These are phyloP conservation scores for Trypanosoma caninum DNA, from an alignment of 208 protist genomes.

Conservation along the genomic window DNA sequence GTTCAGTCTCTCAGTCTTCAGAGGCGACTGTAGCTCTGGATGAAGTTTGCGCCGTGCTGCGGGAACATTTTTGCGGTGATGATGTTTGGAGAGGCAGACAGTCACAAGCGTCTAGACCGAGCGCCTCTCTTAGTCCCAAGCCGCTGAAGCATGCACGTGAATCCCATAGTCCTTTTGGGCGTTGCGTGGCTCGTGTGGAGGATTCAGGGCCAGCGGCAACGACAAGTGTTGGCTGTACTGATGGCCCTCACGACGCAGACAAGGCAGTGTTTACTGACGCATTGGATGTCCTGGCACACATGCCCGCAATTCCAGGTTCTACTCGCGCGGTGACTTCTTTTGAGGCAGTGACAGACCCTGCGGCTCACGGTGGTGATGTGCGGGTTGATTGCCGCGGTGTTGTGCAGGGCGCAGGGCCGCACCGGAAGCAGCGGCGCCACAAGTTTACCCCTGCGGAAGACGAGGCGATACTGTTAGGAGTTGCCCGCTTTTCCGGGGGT, in stretches of 20 bases:
- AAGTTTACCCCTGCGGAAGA: constrained; percentile 70
- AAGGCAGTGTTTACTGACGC: constrained; percentile 27
- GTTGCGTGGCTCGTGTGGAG: neutral
- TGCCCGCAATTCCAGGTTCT: constrained; percentile 35
- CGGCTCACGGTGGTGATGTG: neutral
- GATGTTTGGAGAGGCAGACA: neutral
- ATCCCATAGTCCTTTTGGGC: neutral
- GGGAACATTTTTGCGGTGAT: constrained; percentile 20
- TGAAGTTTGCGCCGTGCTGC: constrained; percentile 32
- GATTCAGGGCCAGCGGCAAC: neutral
- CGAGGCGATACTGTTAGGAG: constrained; percentile 67
- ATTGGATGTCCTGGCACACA: constrained; percentile 35
- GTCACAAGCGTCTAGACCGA: neutral
- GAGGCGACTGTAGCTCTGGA: constrained; percentile 22
- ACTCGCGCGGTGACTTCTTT: constrained; percentile 25
- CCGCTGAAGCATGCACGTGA: neutral
- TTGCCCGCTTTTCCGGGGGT: constrained; percentile 50
- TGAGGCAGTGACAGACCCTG: constrained; percentile 19
- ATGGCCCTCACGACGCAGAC: neutral
- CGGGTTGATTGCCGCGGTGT: too few species aligned
- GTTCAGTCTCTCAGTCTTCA: neutral
- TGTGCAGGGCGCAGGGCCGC: neutral
- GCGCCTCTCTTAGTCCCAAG: neutral
- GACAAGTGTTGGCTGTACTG: neutral
- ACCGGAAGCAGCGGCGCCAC: constrained; percentile 26